Evolutionary conservation across 1,284 basidiomycete genomes (phyloP).

Genomic region (Moniliella sp.): DNA sequence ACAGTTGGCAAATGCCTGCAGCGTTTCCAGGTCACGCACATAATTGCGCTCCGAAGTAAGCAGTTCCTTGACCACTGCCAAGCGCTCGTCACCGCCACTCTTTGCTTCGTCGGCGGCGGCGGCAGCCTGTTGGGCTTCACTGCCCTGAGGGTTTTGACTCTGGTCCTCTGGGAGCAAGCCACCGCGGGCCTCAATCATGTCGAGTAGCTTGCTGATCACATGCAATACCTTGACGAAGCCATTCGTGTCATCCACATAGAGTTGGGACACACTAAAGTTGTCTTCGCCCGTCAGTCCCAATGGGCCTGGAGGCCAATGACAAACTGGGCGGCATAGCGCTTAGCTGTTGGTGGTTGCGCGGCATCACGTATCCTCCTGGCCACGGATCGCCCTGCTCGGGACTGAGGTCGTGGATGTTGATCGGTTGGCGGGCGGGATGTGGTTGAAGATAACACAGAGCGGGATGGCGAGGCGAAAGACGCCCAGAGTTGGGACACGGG

Average conservation of each 20-base stretch:
- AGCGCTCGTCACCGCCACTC: conserved; percentile 43
- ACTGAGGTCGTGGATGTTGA: conserved; percentile 24
- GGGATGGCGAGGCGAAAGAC: conserved; percentile 76
- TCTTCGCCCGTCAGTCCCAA: conserved; percentile 36
- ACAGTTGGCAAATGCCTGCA: conserved; percentile 40
- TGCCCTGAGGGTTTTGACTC: conserved; percentile 2
- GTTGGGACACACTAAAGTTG: conserved; percentile 46
- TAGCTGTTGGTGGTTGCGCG: no score
- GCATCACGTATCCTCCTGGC: no score
- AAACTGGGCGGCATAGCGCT: no score
- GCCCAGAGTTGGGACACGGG: conserved; percentile 73
- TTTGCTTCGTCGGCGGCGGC: no score
- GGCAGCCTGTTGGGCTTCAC: conserved; percentile 14
- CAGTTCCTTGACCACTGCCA: conserved; percentile 62
- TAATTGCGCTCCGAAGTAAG: conserved; percentile 89
- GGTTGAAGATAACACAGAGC: conserved; percentile 84
- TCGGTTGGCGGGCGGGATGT: conserved; percentile 47
- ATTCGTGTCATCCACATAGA: conserved; percentile 70
- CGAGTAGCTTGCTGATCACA: conserved; percentile 68
- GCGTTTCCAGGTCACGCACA: conserved; percentile 85
- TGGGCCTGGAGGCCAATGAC: conserved; percentile 40
- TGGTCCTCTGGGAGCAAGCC: conserved; percentile 40
- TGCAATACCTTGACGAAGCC: conserved; percentile 85
- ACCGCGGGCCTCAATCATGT: conserved; percentile 52
- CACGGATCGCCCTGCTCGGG: no score